Base-by-base conservation (phyloP, 805 yeast species). In the Kuraishia piskuri region DNA sequence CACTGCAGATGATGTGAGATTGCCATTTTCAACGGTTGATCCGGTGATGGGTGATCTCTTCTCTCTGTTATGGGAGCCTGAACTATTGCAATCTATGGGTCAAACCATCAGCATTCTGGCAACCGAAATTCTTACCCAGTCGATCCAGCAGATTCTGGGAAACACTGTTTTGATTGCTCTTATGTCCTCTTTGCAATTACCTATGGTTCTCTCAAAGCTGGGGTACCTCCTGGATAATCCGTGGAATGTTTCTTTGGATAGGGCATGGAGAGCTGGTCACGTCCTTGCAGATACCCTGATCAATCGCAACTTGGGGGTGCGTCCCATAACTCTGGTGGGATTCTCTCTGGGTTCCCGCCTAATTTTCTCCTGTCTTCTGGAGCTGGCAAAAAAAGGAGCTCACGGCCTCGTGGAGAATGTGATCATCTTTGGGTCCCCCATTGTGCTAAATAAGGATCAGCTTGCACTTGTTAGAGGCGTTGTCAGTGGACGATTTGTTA, bases 1-100 rank as follows among this genome's bases (percentile, higher is more conserved):
- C 66, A 86, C 84, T 55, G 82, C 84, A 61, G 99, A 94, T 82
- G 99, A 94, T 77, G 92, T 94, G 21, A 77, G 99, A 64, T 77
- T 94, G 57, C 99, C 99, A 1, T 94, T 91, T 64, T 88, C 96
- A 1, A 94, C 99, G 0, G 88, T 94, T 8, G 99, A 95, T 64
- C 99, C 99, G 0, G 89, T 92, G 0, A 90, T 92, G 92, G 99
- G 99, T 19, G 99, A 94, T 66, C 70, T 94, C 59, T 88, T 86
- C 61, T 90, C 98, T 0, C 74, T 94, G 7, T 72, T 88, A 50
- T 94, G 99, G 99, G 99, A 94, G 68, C 99, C 99, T 0, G 99
- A 94, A 59, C 89, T 94, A 94, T 81, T 94, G 61, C 85, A 83
- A 57, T 87, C 96, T 53, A 90, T 88, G 80, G 99, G 99, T 65